Base-by-base conservation (phyloP, 1,139 yeast species). In the Taphrina pruni region DNA sequence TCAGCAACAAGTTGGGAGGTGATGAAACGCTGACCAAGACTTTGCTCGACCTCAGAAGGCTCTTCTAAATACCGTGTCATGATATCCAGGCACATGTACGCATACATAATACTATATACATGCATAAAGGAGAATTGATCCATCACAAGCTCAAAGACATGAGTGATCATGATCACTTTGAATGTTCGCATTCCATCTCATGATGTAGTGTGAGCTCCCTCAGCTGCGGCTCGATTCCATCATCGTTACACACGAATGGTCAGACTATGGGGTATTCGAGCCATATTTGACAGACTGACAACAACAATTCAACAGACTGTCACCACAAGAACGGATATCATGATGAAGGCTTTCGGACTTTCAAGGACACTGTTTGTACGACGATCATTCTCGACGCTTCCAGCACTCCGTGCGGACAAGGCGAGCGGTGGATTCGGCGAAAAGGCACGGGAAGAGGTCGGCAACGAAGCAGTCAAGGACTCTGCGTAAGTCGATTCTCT, bases 391-490 rank as follows among this genome's bases (percentile, higher is more conserved):
- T 14, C 50, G 9, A 39, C 50, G 32, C 12, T 21, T 11, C 54
- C 26, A 6, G 39, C 43, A 9, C 17, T 46, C 20, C 55, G 61
- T 32, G 61, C 67, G 12, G 45, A 35, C 38, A 54, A 54, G 20
- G 67, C 67, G 11, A 55, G 35, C 21, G 67, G 61, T 17, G 67
- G 67, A 7, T 64, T 64, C 39, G 67, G 61, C 12, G 67, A 64
- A 11, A 60, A 54, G 38, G 61, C 55, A n/a, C 46, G 67, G 12
- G 46, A 54, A 46, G 50, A 64, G 48, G 52, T 41, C 21, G 67
- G 67, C 38, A 43, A 54, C 12, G 54, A 50, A 26, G 38, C 48
- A 9, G 46, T 55, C 12, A 57, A 55, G 43, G 67, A 64, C 56
- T 14, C 58, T 46, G 67, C 55, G 55, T 45, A 21, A 32, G 26